Percentiles rank a stretch among this genome's conserved stretches.
Evolutionary conservation across 1,284 basidiomycete genomes (phyloP).

Genomic region (Stereum hirsutum): DNA sequence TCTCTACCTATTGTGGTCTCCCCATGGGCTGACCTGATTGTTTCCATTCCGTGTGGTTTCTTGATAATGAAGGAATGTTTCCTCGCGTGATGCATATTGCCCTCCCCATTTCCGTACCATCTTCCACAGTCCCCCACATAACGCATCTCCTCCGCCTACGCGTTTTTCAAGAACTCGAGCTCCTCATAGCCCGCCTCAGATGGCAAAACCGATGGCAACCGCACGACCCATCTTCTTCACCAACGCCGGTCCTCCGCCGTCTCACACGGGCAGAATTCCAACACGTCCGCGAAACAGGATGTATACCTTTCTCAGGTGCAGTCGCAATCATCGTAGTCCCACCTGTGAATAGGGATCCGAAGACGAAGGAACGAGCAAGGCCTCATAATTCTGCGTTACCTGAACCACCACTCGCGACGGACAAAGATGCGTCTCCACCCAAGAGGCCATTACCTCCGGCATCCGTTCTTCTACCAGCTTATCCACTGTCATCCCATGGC

Average conservation of each 20-base stretch:
- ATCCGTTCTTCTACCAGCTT: constrained; percentile 28
- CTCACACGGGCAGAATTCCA: constrained; percentile 54
- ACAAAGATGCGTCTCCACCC: not conserved
- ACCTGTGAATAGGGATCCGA: constrained; percentile 49
- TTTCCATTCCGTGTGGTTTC: too few relatives aligned
- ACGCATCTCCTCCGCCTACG: constrained; percentile 58
- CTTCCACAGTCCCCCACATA: constrained; percentile 42
- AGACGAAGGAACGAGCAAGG: constrained; percentile 33
- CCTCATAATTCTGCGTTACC: constrained; percentile 34
- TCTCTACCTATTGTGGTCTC: too few relatives aligned
- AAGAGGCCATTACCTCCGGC: constrained; percentile 20
- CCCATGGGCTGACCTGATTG: too few relatives aligned
- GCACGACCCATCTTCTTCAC: constrained; percentile 13
- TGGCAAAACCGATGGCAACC: too few relatives aligned
- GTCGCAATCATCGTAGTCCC: constrained; percentile 61
- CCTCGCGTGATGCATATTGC: too few relatives aligned
- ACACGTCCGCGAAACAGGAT: constrained; percentile 33
- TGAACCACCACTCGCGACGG: constrained; percentile 1
- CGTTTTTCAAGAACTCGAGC: constrained; percentile 61
- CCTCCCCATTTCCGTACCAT: too few relatives aligned
- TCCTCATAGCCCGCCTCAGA: constrained; percentile 40
- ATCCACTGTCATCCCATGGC: not conserved
- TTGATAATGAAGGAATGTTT: too few relatives aligned
- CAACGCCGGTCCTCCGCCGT: constrained; percentile 41
- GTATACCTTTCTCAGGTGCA: constrained; percentile 41